Conservation (phyloP, 2,329 filamentous ascomycete genomes). For the Nigrospora oryzae region DNA sequence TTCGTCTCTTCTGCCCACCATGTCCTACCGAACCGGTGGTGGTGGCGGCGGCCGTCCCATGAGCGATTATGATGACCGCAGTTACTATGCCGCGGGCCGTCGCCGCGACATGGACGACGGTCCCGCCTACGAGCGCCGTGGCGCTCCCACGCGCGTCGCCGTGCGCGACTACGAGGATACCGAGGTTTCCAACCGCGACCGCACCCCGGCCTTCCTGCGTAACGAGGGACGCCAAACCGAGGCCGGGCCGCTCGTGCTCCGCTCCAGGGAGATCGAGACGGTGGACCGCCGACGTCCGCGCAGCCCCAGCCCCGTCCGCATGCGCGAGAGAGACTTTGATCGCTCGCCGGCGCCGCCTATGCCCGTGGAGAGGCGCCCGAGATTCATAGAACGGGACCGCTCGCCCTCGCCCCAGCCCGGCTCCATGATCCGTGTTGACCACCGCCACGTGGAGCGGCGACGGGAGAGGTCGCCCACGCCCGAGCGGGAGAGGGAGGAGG, state of each 20-base stretch:
- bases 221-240: constrained; percentile 39
- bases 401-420: constrained; percentile 21
- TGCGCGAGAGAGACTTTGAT: constrained; percentile 35
- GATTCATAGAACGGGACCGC: constrained; percentile 30
- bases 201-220: constrained; percentile 41
- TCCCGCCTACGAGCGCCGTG: constrained; percentile 14
- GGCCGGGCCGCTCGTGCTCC: constrained; percentile 43
- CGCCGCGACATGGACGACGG: constrained; percentile 17
- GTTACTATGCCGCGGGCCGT: constrained; percentile 30
- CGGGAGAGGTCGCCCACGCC: constrained; percentile 27
- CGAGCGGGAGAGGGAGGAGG: constrained; percentile 30
- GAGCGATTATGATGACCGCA: constrained; percentile 36
- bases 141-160: constrained; percentile 15
- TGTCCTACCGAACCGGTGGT: constrained; percentile 14
- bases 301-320: constrained; percentile 30
- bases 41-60: constrained; percentile 7
- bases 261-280: constrained; percentile 46
- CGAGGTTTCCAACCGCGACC: constrained; percentile 33
- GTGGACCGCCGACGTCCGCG: constrained; percentile 38
- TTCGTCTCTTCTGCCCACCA: background rate
- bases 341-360: constrained; percentile 27
- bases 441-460: constrained; percentile 16
- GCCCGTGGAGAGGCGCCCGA: constrained; percentile 25
- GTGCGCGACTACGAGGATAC: constrained; percentile 29
- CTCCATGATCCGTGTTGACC: constrained; percentile 14